Evolutionary conservation across 2,329 filamentous ascomycete species (phyloP).

Genomic region (Colletotrichum melonis): DNA sequence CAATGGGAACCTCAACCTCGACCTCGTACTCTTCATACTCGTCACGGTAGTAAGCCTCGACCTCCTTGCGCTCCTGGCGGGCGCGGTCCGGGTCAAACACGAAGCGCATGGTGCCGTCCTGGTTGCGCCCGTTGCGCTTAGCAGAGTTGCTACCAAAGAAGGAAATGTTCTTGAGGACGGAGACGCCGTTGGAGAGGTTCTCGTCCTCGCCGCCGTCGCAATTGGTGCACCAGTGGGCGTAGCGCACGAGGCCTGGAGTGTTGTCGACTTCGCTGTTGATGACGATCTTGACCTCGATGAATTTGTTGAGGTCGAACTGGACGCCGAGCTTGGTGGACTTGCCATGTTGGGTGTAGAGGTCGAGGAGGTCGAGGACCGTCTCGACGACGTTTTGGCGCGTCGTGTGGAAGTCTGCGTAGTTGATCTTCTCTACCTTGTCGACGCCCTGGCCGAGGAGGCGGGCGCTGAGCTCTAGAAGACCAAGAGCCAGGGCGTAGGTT

Average conservation of each 20-base stretch:
- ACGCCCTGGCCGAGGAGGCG: constrained; percentile 71
- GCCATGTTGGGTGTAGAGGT: constrained; percentile 90
- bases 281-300: constrained; percentile 87
- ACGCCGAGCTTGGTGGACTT: constrained; percentile 79
- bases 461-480: constrained; percentile 83
- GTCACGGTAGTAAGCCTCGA: constrained; percentile 76
- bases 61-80: constrained; percentile 74
- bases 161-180: constrained; percentile 52
- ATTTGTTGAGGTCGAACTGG: constrained; percentile 78
- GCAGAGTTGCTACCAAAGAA: constrained; percentile 47
- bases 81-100: constrained; percentile 86
- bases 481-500: constrained; percentile 85
- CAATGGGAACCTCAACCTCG: constrained; percentile 76
- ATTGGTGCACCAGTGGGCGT: constrained; percentile 68
- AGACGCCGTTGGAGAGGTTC: constrained; percentile 48
- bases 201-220: constrained; percentile 57
- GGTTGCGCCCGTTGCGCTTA: constrained; percentile 58
- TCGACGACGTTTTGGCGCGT: constrained; percentile 69
- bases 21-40: constrained; percentile 83
- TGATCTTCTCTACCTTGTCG: constrained; percentile 61
- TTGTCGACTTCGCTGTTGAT: constrained; percentile 85
- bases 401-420: constrained; percentile 59
- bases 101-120: constrained; percentile 86
- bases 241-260: constrained; percentile 69
- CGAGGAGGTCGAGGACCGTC: constrained; percentile 89